Percentiles rank a stretch among this genome's conserved stretches.
These are phyloP conservation scores for Triticum urartu DNA, from an alignment of 176 grass and related monocot species.

Conservation along the genomic window DNA sequence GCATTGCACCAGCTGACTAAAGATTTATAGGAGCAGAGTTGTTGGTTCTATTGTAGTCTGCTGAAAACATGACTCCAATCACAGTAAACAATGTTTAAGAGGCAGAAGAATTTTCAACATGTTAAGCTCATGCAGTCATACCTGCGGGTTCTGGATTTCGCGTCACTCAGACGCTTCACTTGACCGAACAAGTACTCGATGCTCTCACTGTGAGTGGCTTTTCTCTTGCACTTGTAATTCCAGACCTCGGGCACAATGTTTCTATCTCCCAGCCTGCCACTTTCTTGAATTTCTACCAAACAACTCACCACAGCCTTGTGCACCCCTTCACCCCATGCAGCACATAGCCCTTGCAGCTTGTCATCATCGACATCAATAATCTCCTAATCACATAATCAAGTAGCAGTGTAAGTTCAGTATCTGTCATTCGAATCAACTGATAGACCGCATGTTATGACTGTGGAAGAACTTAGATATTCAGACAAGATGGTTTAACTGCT, in stretches of 20 bases:
- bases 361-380: slow-evolving; percentile 4
- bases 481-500: neutral
- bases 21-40: neutral
- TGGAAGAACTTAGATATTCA: neutral
- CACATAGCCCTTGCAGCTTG: slow-evolving; percentile 13
- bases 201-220: slow-evolving; percentile 2
- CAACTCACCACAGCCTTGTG: slow-evolving; percentile 2
- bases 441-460: neutral
- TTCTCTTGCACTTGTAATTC: slow-evolving; percentile 7
- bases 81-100: neutral
- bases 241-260: neutral
- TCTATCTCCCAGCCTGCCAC: neutral
- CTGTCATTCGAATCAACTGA: neutral
- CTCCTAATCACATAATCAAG: slow-evolving; percentile 20
- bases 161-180: neutral
- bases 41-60: neutral
- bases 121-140: neutral
- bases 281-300: slow-evolving; percentile 14
- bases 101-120: neutral
- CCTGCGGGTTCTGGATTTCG: neutral
- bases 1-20: neutral
- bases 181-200: neutral
- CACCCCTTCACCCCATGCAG: slow-evolving; percentile 9
- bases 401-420: neutral
- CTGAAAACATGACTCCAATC: neutral